Evolutionary conservation across 1,139 yeast genomes (phyloP).

Genomic region (Yamadazyma dendronema): DNA sequence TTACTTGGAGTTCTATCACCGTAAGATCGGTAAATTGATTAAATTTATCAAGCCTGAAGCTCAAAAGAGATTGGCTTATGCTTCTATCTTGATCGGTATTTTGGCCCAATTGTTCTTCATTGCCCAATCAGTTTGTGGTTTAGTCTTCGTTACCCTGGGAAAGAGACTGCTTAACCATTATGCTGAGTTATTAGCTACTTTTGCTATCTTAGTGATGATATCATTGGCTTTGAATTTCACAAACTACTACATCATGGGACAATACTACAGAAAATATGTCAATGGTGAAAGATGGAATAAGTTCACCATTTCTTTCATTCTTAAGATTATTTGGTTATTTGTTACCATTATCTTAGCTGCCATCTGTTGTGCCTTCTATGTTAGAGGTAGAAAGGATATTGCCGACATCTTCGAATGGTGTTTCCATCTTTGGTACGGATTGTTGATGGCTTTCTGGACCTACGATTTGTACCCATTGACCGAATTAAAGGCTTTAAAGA

Average conservation of each 20-base stretch:
- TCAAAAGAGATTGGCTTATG: slow-evolving; percentile 27
- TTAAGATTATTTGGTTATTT: slow-evolving; percentile 30
- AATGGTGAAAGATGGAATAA: slow-evolving; percentile 32
- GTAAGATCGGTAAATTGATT: slow-evolving; percentile 31
- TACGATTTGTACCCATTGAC: slow-evolving; percentile 36
- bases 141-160: slow-evolving; percentile 20
- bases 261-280: slow-evolving; percentile 28
- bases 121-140: slow-evolving; percentile 22
- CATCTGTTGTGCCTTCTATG: slow-evolving; percentile 28
- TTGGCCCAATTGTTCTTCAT: slow-evolving; percentile 26
- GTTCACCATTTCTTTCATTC: slow-evolving; percentile 30
- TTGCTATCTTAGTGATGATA: slow-evolving; percentile 25
- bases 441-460: slow-evolving; percentile 35
- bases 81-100: slow-evolving; percentile 24
- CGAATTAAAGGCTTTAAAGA: slow-evolving; percentile 21
- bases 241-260: slow-evolving; percentile 34
- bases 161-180: slow-evolving; percentile 23
- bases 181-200: slow-evolving; percentile 24
- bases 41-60: slow-evolving; percentile 27
- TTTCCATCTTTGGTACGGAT: slow-evolving; percentile 38
- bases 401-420: slow-evolving; percentile 35
- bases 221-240: slow-evolving; percentile 26
- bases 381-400: slow-evolving; percentile 17
- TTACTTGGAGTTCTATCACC: slow-evolving; percentile 30
- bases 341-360: slow-evolving; percentile 28